phyloP scores from a whole-genome alignment of 768 basidiomycete species.

The Lactarius vividus region DNA sequence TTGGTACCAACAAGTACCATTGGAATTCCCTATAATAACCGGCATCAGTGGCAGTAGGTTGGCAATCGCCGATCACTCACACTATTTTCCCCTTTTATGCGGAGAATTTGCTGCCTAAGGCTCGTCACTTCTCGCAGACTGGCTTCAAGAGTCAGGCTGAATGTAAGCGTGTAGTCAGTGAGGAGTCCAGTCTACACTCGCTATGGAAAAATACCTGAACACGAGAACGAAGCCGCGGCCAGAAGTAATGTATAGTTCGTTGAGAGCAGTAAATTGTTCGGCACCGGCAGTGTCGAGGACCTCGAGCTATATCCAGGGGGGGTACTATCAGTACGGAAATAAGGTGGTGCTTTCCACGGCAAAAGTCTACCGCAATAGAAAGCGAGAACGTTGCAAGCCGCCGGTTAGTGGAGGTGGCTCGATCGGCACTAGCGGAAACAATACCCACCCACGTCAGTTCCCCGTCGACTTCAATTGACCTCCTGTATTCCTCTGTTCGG shows the following conservation, averaged over 20 bases:
- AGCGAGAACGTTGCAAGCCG: neutral
- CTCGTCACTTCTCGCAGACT: constrained; percentile 77
- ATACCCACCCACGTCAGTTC: constrained; percentile 56
- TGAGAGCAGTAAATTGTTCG: constrained; percentile 80
- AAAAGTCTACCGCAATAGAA: neutral
- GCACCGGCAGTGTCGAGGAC: constrained; percentile 82
- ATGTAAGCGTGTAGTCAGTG: neutral
- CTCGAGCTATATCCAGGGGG: constrained; percentile 54
- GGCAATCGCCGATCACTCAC: constrained; percentile 37
- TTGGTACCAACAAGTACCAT: constrained; percentile 88
- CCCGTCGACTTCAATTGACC: constrained; percentile 63
- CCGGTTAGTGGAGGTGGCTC: constrained; percentile 8
- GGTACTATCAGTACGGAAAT: constrained; percentile 2
- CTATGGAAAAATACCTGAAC: constrained; percentile 53
- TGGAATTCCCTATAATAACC: constrained; percentile 51
- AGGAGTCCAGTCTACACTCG: neutral
- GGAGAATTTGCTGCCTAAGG: constrained; percentile 76
- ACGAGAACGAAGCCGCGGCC: constrained; percentile 80
- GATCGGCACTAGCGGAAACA: constrained; percentile 13
- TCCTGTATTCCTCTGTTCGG: constrained; percentile 65
- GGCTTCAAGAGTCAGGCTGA: constrained; percentile 76
- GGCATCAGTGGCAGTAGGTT: neutral
- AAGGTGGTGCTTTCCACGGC: neutral
- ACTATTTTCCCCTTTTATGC: constrained; percentile 68
- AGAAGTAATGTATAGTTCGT: constrained; percentile 80